Conservation (phyloP, 169 alveolate genomes). For the Plasmodium gallinaceum region DNA sequence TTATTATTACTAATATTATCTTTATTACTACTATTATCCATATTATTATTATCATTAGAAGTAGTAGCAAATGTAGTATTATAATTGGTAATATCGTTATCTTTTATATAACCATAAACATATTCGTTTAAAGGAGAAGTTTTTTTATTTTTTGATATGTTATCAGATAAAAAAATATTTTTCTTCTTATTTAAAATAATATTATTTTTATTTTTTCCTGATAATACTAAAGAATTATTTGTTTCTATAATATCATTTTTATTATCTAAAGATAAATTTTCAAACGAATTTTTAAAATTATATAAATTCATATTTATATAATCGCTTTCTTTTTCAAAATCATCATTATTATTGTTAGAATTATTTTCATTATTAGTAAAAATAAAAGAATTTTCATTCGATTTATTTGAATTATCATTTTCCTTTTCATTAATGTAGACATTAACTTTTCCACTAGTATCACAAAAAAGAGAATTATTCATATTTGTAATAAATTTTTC, state of each 20-base stretch:
- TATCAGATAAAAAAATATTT: no score
- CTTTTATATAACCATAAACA: neutral
- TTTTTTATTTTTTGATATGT: no score
- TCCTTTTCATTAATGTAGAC: neutral
- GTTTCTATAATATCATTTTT: neutral
- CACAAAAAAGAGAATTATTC: neutral
- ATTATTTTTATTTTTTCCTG: no score
- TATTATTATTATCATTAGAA: no score
- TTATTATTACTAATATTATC: neutral
- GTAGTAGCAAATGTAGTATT: no score
- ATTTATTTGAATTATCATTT: neutral
- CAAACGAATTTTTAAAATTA: neutral
- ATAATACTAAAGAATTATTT: neutral
- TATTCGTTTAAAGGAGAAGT: neutral
- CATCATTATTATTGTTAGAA: neutral
- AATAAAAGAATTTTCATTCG: neutral
- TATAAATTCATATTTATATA: neutral
- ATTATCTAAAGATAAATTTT: neutral
- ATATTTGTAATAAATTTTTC: neutral
- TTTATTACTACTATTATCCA: no score
- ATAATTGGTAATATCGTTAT: no score
- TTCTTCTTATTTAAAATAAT: no score
- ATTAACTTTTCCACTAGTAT: neutral
- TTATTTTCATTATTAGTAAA: slow-evolving; percentile 3
- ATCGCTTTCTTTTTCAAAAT: neutral